Conservation (phyloP, 495 filamentous ascomycete genomes). For the Bombardia bombarda region DNA sequence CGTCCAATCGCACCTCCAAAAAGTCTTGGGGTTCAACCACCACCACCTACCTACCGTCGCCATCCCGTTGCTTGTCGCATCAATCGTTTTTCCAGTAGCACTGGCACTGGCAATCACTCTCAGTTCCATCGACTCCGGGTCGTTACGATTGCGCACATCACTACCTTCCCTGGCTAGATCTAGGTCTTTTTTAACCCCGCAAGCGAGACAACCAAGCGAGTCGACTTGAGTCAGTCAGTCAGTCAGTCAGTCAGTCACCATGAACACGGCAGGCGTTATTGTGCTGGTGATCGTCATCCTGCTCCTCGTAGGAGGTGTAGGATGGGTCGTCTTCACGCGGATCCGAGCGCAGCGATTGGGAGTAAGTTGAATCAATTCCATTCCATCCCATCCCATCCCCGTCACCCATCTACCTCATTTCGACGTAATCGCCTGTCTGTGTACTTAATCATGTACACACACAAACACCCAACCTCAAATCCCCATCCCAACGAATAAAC, state of each 20-base stretch:
- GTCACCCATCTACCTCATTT: not conserved
- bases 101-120: too few species aligned
- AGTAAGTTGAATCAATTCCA: slow-evolving; percentile 26
- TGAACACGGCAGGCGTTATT: slow-evolving; percentile 37
- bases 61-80: too few species aligned
- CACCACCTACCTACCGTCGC: too few species aligned
- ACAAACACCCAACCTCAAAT: not conserved
- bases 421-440: not conserved
- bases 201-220: too few species aligned
- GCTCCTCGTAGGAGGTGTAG: slow-evolving; percentile 32
- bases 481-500: too few species aligned
- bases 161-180: too few species aligned
- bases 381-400: not conserved
- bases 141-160: too few species aligned
- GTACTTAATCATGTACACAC: not conserved
- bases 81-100: too few species aligned
- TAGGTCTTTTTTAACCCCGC: too few species aligned
- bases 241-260: slow-evolving; percentile 13
- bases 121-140: too few species aligned
- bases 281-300: slow-evolving; percentile 45
- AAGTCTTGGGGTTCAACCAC: too few species aligned
- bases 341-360: slow-evolving; percentile 55
- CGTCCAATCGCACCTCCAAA: too few species aligned
- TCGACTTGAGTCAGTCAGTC: not conserved
- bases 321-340: slow-evolving; percentile 50